Base-by-base conservation (phyloP, 2,329 filamentous ascomycete species). In the Lithohypha guttulata region DNA sequence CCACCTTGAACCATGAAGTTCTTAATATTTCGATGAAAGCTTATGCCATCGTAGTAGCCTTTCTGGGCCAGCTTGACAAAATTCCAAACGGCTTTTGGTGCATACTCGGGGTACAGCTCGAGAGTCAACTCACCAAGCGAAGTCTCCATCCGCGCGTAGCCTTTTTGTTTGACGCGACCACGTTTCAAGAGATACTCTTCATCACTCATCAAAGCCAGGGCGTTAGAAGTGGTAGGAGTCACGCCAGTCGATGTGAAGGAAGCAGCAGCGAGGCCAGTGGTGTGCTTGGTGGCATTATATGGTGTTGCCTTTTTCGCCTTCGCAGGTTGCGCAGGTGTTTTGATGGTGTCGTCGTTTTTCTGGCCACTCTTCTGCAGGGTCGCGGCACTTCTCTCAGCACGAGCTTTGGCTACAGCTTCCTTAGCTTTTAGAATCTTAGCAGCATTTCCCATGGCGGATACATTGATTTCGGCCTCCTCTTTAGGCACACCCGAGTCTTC, bases 1-100 rank as follows among this genome's bases (percentile, higher is more conserved):
- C 91, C 91, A 29, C 89, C 89, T 59, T 98, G 91, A 26, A 98
- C 84, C 91, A 98, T 98, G 58, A 98, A 98, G 52, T 83, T 84
- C 42, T 79, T 79, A 52, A 98, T 95, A 58, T 93, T 95, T 46
- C 91, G 78, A 60, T 98, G 91, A 57, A 98, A 98, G 9, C 72
- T 61, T 2, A 94, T 79, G 47, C 75, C 49, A 36, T 76, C 77
- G 65, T 96, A 98, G 61, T 94, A 95, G 1, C 89, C 89, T 49
- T 81, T 84, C 55, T 94, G 82, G 1, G 86, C 77, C 3, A 98
- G 67, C 41, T 82, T 79, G 37, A 93, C 75, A 55, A 98, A 98
- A 59, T 98, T 98, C 85, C 89, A 98, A 2, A 96, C 91, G 0
- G 91, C 86, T 51, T 82, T 83, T 1, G 91, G 91, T 2, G 91